These are phyloP conservation scores for Mortierella sp. DNA, from an alignment of 371 early-diverging fungal genomes.

Conservation along the genomic window DNA sequence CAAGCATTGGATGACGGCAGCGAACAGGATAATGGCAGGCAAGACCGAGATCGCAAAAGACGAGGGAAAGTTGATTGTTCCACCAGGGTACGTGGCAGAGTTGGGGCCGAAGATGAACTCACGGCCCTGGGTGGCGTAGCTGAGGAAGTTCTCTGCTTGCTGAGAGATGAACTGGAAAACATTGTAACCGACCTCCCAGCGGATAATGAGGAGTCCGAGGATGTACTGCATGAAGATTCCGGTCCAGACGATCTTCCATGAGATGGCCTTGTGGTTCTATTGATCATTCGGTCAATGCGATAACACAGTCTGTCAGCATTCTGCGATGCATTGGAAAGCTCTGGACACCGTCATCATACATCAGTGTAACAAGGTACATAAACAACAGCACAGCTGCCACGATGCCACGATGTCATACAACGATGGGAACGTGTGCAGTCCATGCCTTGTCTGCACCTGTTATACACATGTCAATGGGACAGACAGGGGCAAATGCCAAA, in stretches of 20 bases:
- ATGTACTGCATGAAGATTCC: slow-evolving; percentile 83
- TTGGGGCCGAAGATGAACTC: slow-evolving; percentile 73
- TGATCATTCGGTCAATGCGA: background rate
- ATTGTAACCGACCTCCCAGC: slow-evolving; percentile 78
- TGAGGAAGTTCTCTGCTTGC: slow-evolving; percentile 74
- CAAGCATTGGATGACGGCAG: slow-evolving; percentile 84
- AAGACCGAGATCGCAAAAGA: slow-evolving; percentile 79
- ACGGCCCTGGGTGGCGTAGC: slow-evolving; percentile 73
- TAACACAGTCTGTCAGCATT: background rate
- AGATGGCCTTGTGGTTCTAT: slow-evolving; percentile 68
- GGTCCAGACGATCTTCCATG: slow-evolving; percentile 81
- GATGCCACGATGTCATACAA: too few species aligned
- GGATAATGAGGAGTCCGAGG: slow-evolving; percentile 84
- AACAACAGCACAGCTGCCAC: background rate
- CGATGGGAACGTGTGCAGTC: background rate
- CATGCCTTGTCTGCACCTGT: slow-evolving; percentile 26
- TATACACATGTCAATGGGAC: slow-evolving; percentile 11
- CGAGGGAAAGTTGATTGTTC: slow-evolving; percentile 45
- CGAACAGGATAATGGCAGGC: slow-evolving; percentile 91
- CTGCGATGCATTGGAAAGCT: background rate
- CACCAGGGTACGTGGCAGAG: slow-evolving; percentile 8
- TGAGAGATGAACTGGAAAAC: slow-evolving; percentile 80
- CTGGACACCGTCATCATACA: too few species aligned
- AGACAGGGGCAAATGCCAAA: background rate
- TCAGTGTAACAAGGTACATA: too few species aligned